phyloP scores from a whole-genome alignment of 257 asterid species.

The Schizonepeta tenuifolia region DNA sequence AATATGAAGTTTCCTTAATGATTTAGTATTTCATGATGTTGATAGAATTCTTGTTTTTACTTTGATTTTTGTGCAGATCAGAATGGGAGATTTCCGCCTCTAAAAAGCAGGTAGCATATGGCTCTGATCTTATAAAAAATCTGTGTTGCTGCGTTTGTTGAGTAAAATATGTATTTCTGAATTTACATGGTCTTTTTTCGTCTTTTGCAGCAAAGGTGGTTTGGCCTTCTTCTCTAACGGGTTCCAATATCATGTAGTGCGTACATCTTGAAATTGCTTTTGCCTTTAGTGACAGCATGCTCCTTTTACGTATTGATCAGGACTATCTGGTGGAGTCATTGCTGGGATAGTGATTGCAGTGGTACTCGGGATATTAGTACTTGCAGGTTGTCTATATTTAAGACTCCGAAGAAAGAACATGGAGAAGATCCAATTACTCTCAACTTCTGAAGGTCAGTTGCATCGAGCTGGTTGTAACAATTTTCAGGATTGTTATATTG shows the following conservation, averaged over 20 bases:
- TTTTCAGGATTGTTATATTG: slow-evolving; percentile 23
- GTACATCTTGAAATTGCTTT: slow-evolving; percentile 14
- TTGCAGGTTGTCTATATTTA: slow-evolving; percentile 57
- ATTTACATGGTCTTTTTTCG: neutral
- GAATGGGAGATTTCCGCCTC: slow-evolving; percentile 54
- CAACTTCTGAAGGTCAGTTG: slow-evolving; percentile 53
- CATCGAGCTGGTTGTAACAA: slow-evolving; percentile 42
- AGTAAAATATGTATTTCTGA: slow-evolving; percentile 9
- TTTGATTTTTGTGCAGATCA: slow-evolving; percentile 53
- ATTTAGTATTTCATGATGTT: slow-evolving; percentile 4
- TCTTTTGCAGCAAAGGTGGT: slow-evolving; percentile 76
- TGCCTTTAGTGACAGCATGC: slow-evolving; percentile 34
- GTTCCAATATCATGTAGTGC: slow-evolving; percentile 36
- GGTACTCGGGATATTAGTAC: slow-evolving; percentile 49
- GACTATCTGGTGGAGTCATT: slow-evolving; percentile 70
- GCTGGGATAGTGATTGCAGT: slow-evolving; percentile 73
- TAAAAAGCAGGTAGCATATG: slow-evolving; percentile 51
- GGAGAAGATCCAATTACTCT: slow-evolving; percentile 45
- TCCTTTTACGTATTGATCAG: slow-evolving; percentile 44
- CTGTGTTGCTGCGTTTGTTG: slow-evolving; percentile 7
- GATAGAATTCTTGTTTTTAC: slow-evolving; percentile 13
- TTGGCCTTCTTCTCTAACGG: slow-evolving; percentile 44
- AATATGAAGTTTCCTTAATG: slow-evolving; percentile 3
- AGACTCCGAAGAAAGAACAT: slow-evolving; percentile 48
- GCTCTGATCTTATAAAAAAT: slow-evolving; percentile 19